Percentiles rank a stretch among this genome's conserved stretches.
These are phyloP conservation scores for Gnetum montanum DNA, from an alignment of 75 land plant species.

Conservation along the genomic window DNA sequence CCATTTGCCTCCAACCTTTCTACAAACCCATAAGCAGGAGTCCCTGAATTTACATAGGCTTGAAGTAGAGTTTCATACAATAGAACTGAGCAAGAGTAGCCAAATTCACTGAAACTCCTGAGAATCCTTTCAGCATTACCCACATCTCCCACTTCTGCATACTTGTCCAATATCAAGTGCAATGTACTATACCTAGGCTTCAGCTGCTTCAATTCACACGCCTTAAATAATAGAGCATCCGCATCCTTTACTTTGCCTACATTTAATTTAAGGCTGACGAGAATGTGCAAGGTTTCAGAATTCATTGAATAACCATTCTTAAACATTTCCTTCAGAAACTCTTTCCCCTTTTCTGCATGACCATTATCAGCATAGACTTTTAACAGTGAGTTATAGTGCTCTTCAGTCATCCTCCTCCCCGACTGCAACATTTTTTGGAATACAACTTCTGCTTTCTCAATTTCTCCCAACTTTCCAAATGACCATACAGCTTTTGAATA, in stretches of 20 bases:
- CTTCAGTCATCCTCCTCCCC: slow-evolving; percentile 14
- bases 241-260: slow-evolving; percentile 46
- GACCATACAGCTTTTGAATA: slow-evolving; percentile 35
- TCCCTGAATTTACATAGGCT: slow-evolving; percentile 46
- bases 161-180: slow-evolving; percentile 24
- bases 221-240: slow-evolving; percentile 31
- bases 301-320: slow-evolving; percentile 12
- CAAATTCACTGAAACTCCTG: slow-evolving; percentile 15
- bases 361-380: slow-evolving; percentile 34
- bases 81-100: slow-evolving; percentile 14
- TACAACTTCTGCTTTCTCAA: slow-evolving; percentile 45
- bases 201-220: slow-evolving; percentile 7
- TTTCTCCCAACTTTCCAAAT: slow-evolving; percentile 50
- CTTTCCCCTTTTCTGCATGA: slow-evolving; percentile 31
- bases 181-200: slow-evolving; percentile 34
- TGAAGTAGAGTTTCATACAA: slow-evolving; percentile 31
- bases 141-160: slow-evolving; percentile 49
- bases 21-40: slow-evolving; percentile 50
- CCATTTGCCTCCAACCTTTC: slow-evolving; percentile 62
- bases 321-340: slow-evolving; percentile 25
- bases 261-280: slow-evolving; percentile 28
- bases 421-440: slow-evolving; percentile 23
- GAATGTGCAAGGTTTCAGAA: slow-evolving; percentile 24
- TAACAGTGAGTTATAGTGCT: slow-evolving; percentile 17
- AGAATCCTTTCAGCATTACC: slow-evolving; percentile 51